Evolutionary conservation across 1,284 basidiomycete genomes (phyloP), one percentile per base, ranked within the genome.

Genomic region (Agroathelia rolfsii): DNA sequence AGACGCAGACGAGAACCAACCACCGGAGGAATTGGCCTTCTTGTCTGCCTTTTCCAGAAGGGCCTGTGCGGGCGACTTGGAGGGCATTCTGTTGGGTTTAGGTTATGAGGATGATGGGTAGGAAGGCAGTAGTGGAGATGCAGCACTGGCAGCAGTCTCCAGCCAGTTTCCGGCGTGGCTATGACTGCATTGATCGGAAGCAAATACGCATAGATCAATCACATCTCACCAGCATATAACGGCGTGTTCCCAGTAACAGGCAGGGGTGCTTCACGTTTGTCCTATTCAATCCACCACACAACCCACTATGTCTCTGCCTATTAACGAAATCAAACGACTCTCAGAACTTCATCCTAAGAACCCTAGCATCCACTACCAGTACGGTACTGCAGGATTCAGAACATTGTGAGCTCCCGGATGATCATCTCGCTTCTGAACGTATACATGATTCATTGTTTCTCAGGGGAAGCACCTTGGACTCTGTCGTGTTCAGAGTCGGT

Each of bases 371-470:
- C 66, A 56, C 13, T 95, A 82, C 50, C 76, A 82, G 39, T 97
- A 96, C 66, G 93, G 93, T 4, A 97, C 93, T 0, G 92, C 93
- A 30, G 93, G 93, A 9, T 94, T 97, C 63, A 76, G 93, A 50
- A 94, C 88, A 3, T 58, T 83, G 89, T 93, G 61, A 53, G 86
- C 65, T n/a, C n/a, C n/a, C 14, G 30, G 18, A 25, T 30, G 26
- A 33, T 38, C 38, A 24, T 39, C 30, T 33, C 19, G 30, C 34
- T 17, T 28, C 26, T 23, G 24, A 16, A 28, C 21, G 23, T 15
- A 23, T 15, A n/a, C n/a, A 7, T 23, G 24, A 31, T 38, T 36
- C 40, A 41, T 45, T 42, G 34, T 42, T 40, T 35, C 37, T n/a
- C 40, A 94, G 90, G 37, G 92, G 79, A 21, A 69, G 61, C 46